phyloP scores from a whole-genome alignment of 2,329 filamentous ascomycete species.

The Aureobasidium mangrovei region DNA sequence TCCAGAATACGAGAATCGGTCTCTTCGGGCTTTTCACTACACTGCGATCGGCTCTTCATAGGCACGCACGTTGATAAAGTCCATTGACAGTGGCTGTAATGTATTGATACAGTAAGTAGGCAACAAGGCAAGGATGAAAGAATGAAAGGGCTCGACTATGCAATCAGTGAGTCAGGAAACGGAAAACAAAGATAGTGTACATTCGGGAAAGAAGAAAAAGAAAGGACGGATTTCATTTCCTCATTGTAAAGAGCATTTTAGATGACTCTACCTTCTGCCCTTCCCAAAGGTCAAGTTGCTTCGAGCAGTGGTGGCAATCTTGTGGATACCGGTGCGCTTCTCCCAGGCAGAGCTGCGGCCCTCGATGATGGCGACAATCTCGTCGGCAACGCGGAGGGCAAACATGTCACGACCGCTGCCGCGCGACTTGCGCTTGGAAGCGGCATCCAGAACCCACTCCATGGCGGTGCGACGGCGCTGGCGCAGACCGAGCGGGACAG shows the following conservation, averaged over 20 bases:
- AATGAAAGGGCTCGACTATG: too few relatives aligned
- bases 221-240: conserved; percentile 2
- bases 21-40: too few relatives aligned
- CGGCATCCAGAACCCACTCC: conserved; percentile 80
- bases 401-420: conserved; percentile 65
- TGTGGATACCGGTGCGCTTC: conserved; percentile 67
- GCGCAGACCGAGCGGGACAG: conserved; percentile 18
- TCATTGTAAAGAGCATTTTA: neutral
- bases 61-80: too few relatives aligned
- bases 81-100: too few relatives aligned
- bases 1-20: too few relatives aligned
- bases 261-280: conserved; percentile 17
- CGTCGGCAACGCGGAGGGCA: conserved; percentile 70
- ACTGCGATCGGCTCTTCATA: too few relatives aligned
- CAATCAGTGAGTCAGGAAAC: too few relatives aligned
- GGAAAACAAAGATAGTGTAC: too few relatives aligned
- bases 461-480: conserved; percentile 18
- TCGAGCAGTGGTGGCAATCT: conserved; percentile 66
- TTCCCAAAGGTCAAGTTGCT: conserved; percentile 51
- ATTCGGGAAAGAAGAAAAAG: neutral
- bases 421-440: conserved; percentile 64
- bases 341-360: conserved; percentile 81
- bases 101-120: too few relatives aligned
- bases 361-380: conserved; percentile 80
- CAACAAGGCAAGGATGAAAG: too few relatives aligned